These are phyloP conservation scores for Suillus hirtellus DNA, from an alignment of 768 basidiomycete species.

Conservation along the genomic window DNA sequence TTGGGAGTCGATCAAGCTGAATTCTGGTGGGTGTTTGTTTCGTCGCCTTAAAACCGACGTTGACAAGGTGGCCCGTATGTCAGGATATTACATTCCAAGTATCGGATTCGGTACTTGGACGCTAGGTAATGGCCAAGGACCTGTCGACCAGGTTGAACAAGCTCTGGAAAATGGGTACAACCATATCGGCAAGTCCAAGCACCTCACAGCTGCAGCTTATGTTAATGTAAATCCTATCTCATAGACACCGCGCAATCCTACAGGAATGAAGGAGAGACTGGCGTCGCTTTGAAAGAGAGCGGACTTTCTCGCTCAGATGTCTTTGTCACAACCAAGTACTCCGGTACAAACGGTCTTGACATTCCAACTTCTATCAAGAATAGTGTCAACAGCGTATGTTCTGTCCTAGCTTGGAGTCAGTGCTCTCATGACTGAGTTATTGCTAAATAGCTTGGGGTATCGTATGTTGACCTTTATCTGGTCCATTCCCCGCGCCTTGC, in stretches of 20 bases:
- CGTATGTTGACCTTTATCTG: constrained; percentile 67
- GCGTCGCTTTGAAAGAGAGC: constrained; percentile 42
- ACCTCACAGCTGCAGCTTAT: not conserved
- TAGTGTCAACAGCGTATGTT: constrained; percentile 53
- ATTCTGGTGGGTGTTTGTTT: not conserved
- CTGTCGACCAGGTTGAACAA: constrained; percentile 58
- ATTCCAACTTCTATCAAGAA: constrained; percentile 56
- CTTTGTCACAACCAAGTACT: constrained; percentile 69
- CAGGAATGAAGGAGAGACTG: constrained; percentile 55
- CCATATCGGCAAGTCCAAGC: constrained; percentile 51
- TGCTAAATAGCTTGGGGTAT: not conserved
- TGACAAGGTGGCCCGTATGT: not conserved
- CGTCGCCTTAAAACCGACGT: too few relatives aligned
- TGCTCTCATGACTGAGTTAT: constrained; percentile 24
- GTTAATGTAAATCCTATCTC: not conserved
- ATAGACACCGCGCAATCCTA: constrained; percentile 64
- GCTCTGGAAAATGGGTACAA: constrained; percentile 62
- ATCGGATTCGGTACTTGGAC: constrained; percentile 4
- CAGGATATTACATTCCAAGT: constrained; percentile 1
- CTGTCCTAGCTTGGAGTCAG: constrained; percentile 16
- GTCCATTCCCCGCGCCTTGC: constrained; percentile 62
- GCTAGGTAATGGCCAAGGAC: constrained; percentile 44
- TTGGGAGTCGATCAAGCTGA: constrained; percentile 1
- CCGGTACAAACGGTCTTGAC: constrained; percentile 49
- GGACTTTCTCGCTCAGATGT: constrained; percentile 55